Evolutionary conservation across 176 grass and related monocot genomes (phyloP), one percentile per base, ranked within the genome.

Genomic region (Cymbopogon citratus): DNA sequence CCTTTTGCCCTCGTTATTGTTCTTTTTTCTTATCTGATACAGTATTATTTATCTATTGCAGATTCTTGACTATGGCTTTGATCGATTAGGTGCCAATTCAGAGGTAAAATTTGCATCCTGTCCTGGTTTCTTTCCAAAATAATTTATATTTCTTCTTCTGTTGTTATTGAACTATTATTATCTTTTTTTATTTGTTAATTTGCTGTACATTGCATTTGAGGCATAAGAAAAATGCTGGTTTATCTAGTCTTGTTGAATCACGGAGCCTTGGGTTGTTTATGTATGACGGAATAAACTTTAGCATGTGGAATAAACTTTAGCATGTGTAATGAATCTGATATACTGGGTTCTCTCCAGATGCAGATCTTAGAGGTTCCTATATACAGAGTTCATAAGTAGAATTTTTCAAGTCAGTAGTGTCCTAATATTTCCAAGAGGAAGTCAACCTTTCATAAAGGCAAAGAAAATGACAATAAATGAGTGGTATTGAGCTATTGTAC

Each of bases 51-150:
- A 75, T 59, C 23, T 90, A 39, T 79, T 87, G 69, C 79, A 98
- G 90, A 92, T 98, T 82, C 92, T 93, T 29, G 96, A 98, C 80
- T 98, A 95, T 80, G 91, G 80, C 45, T 95, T 98, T 90, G 96
- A 98, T 80, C 90, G 91, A 39, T 85, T 98, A 80, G 92, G 96
- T 86, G 96, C 82, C 61, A 90, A 69, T 84, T 97, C 89, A 56
- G 72, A 94, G 89, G 94, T 94, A 81, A 81, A 83, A 76, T 56
- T 91, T 19, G n/a, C 23, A 19, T 36, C 65, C 14, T 67, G 21
- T 52, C 49, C 54, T 26, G 51, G 60, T 46, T 74, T 83, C 21
- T 21, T 12, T 62, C 25, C 46, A 72, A 31, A 74, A 85, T 23
- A 26, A 61, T 45, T 57, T 71, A 44, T 76, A 11, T 79, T 49